Evolutionary conservation across 768 basidiomycete genomes (phyloP), one percentile per base, ranked within the genome.

Genomic region (Gyrodon lividus): DNA sequence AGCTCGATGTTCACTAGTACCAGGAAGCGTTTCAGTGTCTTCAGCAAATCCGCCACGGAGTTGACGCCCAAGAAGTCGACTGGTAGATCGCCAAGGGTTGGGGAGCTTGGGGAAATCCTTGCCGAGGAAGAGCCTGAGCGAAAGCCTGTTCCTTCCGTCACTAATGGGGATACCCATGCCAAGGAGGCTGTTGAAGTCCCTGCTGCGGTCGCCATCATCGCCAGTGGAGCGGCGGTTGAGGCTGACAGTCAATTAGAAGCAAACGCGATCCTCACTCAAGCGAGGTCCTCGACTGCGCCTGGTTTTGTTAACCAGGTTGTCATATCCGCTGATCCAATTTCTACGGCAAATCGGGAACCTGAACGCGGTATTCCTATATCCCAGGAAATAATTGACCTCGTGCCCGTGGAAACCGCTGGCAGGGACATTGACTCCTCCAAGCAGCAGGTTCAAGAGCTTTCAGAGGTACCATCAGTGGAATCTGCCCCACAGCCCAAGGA

Each of bases 61-160:
- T 40, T 56, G 48, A 51, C 55, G 16, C 38, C 31, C 17, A 66
- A 63, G 58, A 62, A 67, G 52, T 54, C 60, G 16, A 65, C 68
- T 37, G 72, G 69, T 24, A 77, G 69, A 61, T 58, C 65, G 22
- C 69, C 68, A 12, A 73, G 71, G 47, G 69, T 84, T 19, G 85
- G 84, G 16, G 88, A 90, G 70, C 76, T 87, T 78, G 88, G 88
- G 9, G 88, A 89, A 62, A 71, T 82, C 14, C 58, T 87, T 28
- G 67, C 74, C 19, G 86, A 88, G 61, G 81, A 79, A 57, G 74
- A 73, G n/a, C 46, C 56, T 20, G 57, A 55, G 37, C 2, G 56
- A 53, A 20, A 54, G 54, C 43, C 58, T 33, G 30, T 57, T 37
- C 23, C 45, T n/a, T 67, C 70, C 4, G 63, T 62, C 26, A 58